Base-by-base conservation (phyloP, 179 eudicot species). In the Monotropa hypopitys region DNA sequence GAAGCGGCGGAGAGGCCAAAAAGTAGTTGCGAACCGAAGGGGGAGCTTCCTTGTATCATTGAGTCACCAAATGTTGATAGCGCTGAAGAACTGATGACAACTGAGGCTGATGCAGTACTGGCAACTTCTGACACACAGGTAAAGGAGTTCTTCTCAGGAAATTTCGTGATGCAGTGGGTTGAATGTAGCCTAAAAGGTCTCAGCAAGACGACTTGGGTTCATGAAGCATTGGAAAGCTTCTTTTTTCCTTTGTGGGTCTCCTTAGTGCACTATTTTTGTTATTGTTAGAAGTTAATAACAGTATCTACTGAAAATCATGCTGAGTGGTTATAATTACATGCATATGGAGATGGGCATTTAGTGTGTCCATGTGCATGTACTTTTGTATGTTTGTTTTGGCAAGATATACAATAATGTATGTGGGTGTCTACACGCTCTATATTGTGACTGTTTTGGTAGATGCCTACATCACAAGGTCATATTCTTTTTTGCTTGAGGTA, bases 1-100 rank as follows among this genome's bases (percentile, higher is more conserved):
- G 97, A 93, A 83, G 88, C 85, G 67, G 85, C 85, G 40, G 86
- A 87, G 82, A 79, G 42, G 77, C 79, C 86, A 75, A 82, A 84
- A 70, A 70, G 45, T 73, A 79, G 68, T 70, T 53, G 73, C 53
- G 81, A 77, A 70, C 33, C 79, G 0, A 81, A 84, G 70, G 83
- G 59, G 72, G 81, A 87, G 77, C 81, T 75, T 70, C 28, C 85
- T 53, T 80, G 61, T 73, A 77, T 84, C 77, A 63, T 81, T 81
- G 88, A 85, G 79, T 82, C 87, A 71, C 61, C 81, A 46, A 77
- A 77, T 77, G 79, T 47, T 50, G 78, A 87, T 70, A 59, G 73
- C 85, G 81, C 84, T 62, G 88, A 87, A 73, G 77, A 72, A 72
- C 78, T 70, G 43, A 81, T 53, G 53, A 72, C 23, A 77, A 30